Conservation (phyloP, 164 flowering plant genomes). For the grape (Vitis vinifera) region ASM3070453v1 NC_081816.1:8600501-8601000, state of each 20-base stretch:
- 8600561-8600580: too few relatives aligned
- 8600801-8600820: not conserved
- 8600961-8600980: too few relatives aligned
- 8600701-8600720: constrained; percentile 16
- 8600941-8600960: too few relatives aligned
- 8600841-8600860: not conserved
- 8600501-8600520: too few relatives aligned
- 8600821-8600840: not conserved
- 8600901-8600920: constrained; percentile 18
- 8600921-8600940: too few relatives aligned
- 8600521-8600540: too few relatives aligned
- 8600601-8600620: not conserved
- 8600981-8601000: too few relatives aligned
- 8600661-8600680: constrained; percentile 9
- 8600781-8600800: not conserved
- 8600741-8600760: not conserved
- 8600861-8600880: constrained; percentile 14
- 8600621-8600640: not conserved
- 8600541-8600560: too few relatives aligned
- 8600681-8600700: constrained; percentile 13
- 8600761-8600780: not conserved
- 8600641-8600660: constrained; percentile 2
- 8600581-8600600: too few relatives aligned
- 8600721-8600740: constrained; percentile 1
- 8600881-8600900: constrained; percentile 19